phyloP scores from a whole-genome alignment of 257 asterid species.

The Solanum sitiens region DNA sequence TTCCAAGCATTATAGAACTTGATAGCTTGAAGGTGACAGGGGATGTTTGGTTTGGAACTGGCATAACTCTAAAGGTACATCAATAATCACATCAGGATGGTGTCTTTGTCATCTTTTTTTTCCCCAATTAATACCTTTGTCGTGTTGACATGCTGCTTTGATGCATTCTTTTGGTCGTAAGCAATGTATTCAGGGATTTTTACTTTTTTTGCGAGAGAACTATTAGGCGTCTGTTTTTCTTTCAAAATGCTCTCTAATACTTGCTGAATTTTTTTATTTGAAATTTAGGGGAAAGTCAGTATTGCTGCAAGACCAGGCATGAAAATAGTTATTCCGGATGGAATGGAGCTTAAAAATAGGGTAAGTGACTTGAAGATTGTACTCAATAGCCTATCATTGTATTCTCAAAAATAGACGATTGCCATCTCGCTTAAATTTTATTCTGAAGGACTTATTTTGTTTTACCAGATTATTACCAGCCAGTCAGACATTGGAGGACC shows the following conservation, averaged over 20 bases:
- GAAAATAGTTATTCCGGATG: conserved; percentile 60
- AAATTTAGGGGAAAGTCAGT: conserved; percentile 52
- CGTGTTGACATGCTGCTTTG: not conserved
- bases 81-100: not conserved
- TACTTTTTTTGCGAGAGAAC: not conserved
- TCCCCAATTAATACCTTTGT: not conserved
- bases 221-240: not conserved
- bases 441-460: not conserved
- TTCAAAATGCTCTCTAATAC: not conserved
- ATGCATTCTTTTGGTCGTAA: not conserved
- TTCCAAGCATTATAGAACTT: conserved; percentile 72
- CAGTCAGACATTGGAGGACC: not conserved
- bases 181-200: not conserved
- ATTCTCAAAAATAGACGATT: not conserved
- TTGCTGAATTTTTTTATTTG: not conserved
- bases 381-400: not conserved
- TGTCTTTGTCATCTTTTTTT: not conserved
- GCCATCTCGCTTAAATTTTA: not conserved
- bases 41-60: conserved; percentile 83
- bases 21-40: conserved; percentile 76
- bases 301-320: conserved; percentile 40
- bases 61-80: conserved; percentile 56
- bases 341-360: conserved; percentile 54
- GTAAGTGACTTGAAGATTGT: conserved; percentile 15
- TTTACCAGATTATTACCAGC: not conserved